Percentiles rank a stretch among this genome's conserved stretches.
phyloP scores from a whole-genome alignment of 768 basidiomycete species.

The Clitopilus hobsonii region DNA sequence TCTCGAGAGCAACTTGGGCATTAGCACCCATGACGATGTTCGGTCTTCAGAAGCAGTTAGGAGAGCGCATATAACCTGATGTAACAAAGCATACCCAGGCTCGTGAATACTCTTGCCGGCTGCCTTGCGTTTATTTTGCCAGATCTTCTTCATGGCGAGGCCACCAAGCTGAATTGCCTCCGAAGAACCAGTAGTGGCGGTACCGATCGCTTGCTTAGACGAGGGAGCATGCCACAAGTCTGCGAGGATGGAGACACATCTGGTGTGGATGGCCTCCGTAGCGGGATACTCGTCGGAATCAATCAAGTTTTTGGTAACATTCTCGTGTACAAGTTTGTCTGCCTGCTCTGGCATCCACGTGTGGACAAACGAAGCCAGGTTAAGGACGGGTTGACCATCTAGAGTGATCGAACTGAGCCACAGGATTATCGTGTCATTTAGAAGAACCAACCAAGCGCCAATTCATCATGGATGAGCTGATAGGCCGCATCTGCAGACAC shows the following conservation, averaged over 20 bases:
- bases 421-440: neutral
- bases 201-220: constrained; percentile 58
- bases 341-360: constrained; percentile 61
- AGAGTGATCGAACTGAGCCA: constrained; percentile 3
- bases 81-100: constrained; percentile 50
- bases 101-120: constrained; percentile 70
- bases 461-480: constrained; percentile 56
- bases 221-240: constrained; percentile 69
- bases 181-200: constrained; percentile 66
- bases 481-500: constrained; percentile 50
- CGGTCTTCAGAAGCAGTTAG: constrained; percentile 30
- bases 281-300: constrained; percentile 63
- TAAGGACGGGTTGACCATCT: constrained; percentile 59
- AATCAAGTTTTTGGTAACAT: constrained; percentile 56
- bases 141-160: constrained; percentile 68
- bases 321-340: constrained; percentile 53
- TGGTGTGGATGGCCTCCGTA: constrained; percentile 52
- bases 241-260: constrained; percentile 53
- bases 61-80: neutral
- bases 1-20: constrained; percentile 69
- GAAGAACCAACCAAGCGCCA: constrained; percentile 45
- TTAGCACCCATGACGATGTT: constrained; percentile 69
- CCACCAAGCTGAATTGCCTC: constrained; percentile 77
- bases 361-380: constrained; percentile 58
- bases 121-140: constrained; percentile 64